Evolutionary conservation across 139 green algal species (phyloP).

Genomic region (Nannochloris sp.): DNA sequence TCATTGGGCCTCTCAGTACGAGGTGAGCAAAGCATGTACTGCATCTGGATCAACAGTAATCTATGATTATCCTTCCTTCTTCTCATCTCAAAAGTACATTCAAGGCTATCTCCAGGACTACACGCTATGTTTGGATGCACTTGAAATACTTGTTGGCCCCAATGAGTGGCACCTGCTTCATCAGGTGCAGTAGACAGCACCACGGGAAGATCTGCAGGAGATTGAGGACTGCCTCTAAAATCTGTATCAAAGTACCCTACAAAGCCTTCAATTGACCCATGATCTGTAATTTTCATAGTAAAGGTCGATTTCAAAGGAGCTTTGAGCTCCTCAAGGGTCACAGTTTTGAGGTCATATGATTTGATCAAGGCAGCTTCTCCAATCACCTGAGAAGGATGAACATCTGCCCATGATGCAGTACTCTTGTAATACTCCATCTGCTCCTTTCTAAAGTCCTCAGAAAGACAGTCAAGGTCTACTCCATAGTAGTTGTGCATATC

Average conservation of each 20-base stretch:
- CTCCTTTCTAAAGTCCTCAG: constrained; percentile 42
- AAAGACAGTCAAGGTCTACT: constrained; percentile 67
- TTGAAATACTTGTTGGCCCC: constrained; percentile 84
- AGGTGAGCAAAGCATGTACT: constrained; percentile 13
- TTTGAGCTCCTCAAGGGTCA: constrained; percentile 74
- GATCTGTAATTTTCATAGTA: constrained; percentile 44
- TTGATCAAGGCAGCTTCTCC: constrained; percentile 61
- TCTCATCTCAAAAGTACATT: constrained; percentile 43
- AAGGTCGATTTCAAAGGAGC: constrained; percentile 42
- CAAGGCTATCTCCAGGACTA: constrained; percentile 41
- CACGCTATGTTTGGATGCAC: constrained; percentile 67
- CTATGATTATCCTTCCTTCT: constrained; percentile 74
- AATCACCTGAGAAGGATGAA: constrained; percentile 70
- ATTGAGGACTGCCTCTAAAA: constrained; percentile 57
- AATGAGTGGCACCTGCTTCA: constrained; percentile 77
- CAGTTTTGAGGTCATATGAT: constrained; percentile 73
- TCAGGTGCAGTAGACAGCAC: constrained; percentile 78
- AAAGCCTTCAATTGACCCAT: constrained; percentile 65
- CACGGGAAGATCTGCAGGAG: constrained; percentile 58
- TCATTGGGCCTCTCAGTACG: background rate
- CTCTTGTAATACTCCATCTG: constrained; percentile 76
- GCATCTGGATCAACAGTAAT: constrained; percentile 58
- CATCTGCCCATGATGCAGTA: constrained; percentile 74
- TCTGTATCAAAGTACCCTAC: constrained; percentile 84
- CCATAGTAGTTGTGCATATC: constrained; percentile 79